Evolutionary conservation across 306 rosid species (phyloP), one percentile per base, ranked within the genome.

Genomic region (Quercus berberidifolia): DNA sequence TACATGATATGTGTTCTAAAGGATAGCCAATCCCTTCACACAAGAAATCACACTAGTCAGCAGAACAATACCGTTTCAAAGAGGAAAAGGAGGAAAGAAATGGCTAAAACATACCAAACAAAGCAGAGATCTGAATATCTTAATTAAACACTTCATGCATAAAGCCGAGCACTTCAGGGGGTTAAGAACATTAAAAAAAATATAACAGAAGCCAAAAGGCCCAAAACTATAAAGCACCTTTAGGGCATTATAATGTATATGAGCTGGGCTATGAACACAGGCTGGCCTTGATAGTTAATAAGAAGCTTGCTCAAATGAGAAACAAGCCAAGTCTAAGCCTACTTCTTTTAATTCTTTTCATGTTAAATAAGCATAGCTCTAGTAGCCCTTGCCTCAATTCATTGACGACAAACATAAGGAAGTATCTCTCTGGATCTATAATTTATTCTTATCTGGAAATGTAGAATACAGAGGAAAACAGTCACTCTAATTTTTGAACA

Each of bases 101-200:
- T 13, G 75, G 67, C 30, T 56, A 46, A 55, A 51, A 20, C 69
- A 51, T 43, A 67, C 19, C 38, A 19, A 30, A 41, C 43, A 43
- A 55, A 17, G 67, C 74, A 70, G 64, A 49, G 46, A 75, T 85
- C 76, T 10, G 54, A 13, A 49, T 49, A 49, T 49, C 15, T 49
- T 12, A 49, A 49, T 49, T 49, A 12, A 41, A 41, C 15, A 13
- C 54, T 49, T 49, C 54, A 49, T 13, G 54, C 54, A 3, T 49
- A 49, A 49, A 49, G 17, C 54, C 54, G 1, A 12, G 15, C 54
- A 49, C 54, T 49, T 49, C 54, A 49, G 17, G 54, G 54, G 14
- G 15, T 49, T 49, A 49, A 49, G 17, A 49, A 12, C 15, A 49
- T 9, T 49, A 49, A 49, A 35, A 10, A 3, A 3, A 1, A 49